Conservation (phyloP, 306 rosid species). For the Ochetophila trinervis region DNA sequence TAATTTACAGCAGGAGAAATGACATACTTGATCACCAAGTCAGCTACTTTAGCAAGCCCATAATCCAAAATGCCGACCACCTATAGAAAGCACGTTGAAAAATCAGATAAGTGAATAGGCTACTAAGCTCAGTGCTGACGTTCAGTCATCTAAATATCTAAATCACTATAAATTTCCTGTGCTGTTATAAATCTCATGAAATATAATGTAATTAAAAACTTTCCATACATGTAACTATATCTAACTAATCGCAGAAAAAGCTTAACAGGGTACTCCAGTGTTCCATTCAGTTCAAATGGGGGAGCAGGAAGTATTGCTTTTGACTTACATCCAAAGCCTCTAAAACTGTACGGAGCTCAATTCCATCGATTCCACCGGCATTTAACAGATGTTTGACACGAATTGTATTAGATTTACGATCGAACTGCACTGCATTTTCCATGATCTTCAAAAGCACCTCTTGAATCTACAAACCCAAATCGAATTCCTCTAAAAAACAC, state of each 20-base stretch:
- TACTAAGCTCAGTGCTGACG: not conserved
- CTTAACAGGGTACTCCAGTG: not conserved
- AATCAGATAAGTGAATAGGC: constrained; percentile 9
- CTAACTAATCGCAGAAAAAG: not conserved
- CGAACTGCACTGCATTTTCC: constrained; percentile 75
- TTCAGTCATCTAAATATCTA: not conserved
- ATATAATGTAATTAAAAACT: not conserved
- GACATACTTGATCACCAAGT: constrained; percentile 70
- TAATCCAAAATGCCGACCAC: constrained; percentile 79
- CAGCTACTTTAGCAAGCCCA: constrained; percentile 88
- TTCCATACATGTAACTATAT: not conserved
- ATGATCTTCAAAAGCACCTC: constrained; percentile 69
- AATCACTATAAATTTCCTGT: not conserved
- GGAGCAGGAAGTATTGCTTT: constrained; percentile 14
- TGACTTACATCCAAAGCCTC: constrained; percentile 85
- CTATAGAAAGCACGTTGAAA: constrained; percentile 29
- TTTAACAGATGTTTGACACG: constrained; percentile 50
- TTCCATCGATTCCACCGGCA: constrained; percentile 34
- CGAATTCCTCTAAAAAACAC: constrained; percentile 73
- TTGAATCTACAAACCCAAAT: constrained; percentile 97
- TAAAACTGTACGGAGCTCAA: constrained; percentile 61
- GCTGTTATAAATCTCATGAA: not conserved
- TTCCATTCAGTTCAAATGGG: not conserved
- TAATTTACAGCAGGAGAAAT: constrained; percentile 53
- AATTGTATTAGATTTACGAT: constrained; percentile 46